A percentile compares a stretch with the other conserved stretches of the same genome.
phyloP scores from a whole-genome alignment of 352 stramenopile genomes.

The Phytophthora podocarpi region DNA sequence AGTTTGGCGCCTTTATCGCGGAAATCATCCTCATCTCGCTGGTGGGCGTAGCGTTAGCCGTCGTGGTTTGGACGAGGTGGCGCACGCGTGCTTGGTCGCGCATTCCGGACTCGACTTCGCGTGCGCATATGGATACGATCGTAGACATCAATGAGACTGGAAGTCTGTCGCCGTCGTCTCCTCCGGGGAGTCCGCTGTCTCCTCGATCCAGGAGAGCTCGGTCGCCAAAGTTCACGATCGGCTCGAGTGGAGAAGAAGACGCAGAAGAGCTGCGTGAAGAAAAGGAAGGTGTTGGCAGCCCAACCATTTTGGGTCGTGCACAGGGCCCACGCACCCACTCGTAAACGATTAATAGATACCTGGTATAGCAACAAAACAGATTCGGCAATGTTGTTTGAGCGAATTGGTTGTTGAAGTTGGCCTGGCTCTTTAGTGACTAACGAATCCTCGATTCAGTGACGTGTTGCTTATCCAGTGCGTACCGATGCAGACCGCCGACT shows the following conservation, averaged over 20 bases:
- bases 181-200: slow-evolving; percentile 28
- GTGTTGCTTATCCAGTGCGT: too few relatives aligned
- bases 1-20: slow-evolving; percentile 46
- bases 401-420: slow-evolving; percentile 19
- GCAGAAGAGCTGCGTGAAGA: slow-evolving; percentile 25
- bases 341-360: neutral
- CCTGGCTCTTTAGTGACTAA: too few relatives aligned
- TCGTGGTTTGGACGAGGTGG: slow-evolving; percentile 54
- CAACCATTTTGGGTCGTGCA: neutral
- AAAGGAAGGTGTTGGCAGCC: slow-evolving; percentile 12
- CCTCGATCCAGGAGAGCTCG: slow-evolving; percentile 33
- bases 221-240: slow-evolving; percentile 55
- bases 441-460: slow-evolving; percentile 13
- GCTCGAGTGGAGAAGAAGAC: slow-evolving; percentile 46
- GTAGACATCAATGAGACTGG: slow-evolving; percentile 25
- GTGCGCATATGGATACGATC: slow-evolving; percentile 22
- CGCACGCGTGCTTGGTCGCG: slow-evolving; percentile 64
- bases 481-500: neutral
- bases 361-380: neutral
- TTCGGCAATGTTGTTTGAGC: too few relatives aligned
- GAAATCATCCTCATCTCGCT: slow-evolving; percentile 61
- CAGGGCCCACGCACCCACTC: slow-evolving; percentile 13
- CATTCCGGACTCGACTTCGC: slow-evolving; percentile 41
- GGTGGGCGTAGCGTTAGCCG: slow-evolving; percentile 57
- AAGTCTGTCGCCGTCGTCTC: slow-evolving; percentile 16